Conservation (phyloP, 441 rosid species). For the Raphanus hybrid region DNA sequence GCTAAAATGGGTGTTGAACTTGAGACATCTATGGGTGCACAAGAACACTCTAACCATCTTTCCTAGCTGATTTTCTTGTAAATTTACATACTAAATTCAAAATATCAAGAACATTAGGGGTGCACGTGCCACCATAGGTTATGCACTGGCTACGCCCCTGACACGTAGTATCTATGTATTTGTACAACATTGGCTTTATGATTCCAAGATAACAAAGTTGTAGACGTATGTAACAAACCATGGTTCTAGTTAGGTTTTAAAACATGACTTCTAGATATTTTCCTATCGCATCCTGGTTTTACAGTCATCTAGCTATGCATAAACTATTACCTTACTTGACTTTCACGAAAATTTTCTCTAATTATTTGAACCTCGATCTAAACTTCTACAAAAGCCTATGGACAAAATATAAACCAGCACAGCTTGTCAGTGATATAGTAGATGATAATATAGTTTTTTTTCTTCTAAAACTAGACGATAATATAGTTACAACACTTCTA, state of each 20-base stretch:
- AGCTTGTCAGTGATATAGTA: background rate
- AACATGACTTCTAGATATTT: background rate
- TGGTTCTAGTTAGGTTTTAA: background rate
- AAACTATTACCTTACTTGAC: background rate
- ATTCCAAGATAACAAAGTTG: background rate
- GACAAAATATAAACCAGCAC: background rate
- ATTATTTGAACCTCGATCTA: slow-evolving; percentile 1
- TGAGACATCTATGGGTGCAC: too few species aligned
- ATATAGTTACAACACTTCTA: background rate
- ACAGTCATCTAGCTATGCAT: background rate
- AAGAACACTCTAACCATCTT: too few species aligned
- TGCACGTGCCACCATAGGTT: too few species aligned
- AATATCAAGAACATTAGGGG: too few species aligned
- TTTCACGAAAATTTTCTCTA: background rate
- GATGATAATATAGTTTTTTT: background rate
- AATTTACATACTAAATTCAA: too few species aligned
- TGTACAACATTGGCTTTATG: background rate
- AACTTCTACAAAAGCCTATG: background rate
- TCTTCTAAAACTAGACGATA: too few species aligned
- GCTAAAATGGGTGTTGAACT: too few species aligned
- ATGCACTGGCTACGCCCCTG: too few species aligned
- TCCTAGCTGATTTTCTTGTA: too few species aligned
- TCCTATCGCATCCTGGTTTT: background rate
- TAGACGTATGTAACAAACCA: background rate
- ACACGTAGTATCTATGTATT: background rate